Evolutionary conservation across 2,329 filamentous ascomycete species (phyloP).

Genomic region (Cucurbitaria berberidis): DNA sequence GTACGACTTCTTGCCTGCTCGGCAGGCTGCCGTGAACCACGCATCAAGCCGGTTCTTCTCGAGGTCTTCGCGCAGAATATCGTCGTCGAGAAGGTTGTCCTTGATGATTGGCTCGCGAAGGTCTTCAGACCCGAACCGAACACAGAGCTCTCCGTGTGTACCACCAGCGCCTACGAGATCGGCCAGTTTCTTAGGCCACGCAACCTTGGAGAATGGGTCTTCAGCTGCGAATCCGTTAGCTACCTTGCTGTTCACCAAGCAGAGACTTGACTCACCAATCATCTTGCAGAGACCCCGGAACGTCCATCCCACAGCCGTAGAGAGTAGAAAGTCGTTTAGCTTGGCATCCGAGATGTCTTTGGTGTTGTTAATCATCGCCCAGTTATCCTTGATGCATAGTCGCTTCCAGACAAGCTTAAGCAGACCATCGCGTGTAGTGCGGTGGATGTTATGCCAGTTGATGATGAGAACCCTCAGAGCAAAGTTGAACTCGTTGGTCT

Average conservation of each 20-base stretch:
- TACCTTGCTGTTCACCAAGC: too few species aligned
- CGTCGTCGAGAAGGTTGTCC: slow-evolving; percentile 76
- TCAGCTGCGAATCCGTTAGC: slow-evolving; percentile 21
- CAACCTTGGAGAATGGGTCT: slow-evolving; percentile 17
- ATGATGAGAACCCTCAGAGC: slow-evolving; percentile 67
- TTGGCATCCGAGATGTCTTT: slow-evolving; percentile 74
- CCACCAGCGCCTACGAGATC: slow-evolving; percentile 53
- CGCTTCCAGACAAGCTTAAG: slow-evolving; percentile 83
- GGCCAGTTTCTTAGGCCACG: slow-evolving; percentile 27
- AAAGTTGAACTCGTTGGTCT: slow-evolving; percentile 70
- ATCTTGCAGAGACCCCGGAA: slow-evolving; percentile 67
- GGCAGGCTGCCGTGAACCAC: slow-evolving; percentile 64
- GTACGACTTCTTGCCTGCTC: slow-evolving; percentile 45
- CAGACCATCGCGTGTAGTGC: slow-evolving; percentile 53
- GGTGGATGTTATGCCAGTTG: slow-evolving; percentile 60
- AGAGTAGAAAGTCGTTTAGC: slow-evolving; percentile 64
- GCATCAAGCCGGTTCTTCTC: slow-evolving; percentile 71
- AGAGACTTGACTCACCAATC: slow-evolving; percentile 59
- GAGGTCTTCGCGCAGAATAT: slow-evolving; percentile 67
- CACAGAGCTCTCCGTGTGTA: slow-evolving; percentile 65
- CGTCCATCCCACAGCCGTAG: slow-evolving; percentile 72
- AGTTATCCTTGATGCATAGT: slow-evolving; percentile 83
- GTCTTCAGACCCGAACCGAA: slow-evolving; percentile 58
- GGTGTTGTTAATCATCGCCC: slow-evolving; percentile 79
- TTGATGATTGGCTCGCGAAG: slow-evolving; percentile 71